These are phyloP conservation scores for Pinus tabuliformis DNA, from an alignment of 75 land plant genomes.

Conservation along the genomic window DNA sequence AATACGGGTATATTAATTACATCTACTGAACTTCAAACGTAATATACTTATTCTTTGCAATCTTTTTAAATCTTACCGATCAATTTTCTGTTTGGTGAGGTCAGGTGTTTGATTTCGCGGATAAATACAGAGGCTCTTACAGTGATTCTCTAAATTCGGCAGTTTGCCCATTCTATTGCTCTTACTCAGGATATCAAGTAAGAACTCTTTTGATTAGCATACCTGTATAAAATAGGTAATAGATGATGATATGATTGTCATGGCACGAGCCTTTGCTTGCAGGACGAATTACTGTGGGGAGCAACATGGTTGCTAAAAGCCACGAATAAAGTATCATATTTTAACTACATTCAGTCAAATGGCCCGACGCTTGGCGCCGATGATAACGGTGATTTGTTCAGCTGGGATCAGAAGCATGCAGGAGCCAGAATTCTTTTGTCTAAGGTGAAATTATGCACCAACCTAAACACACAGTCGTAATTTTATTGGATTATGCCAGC, in stretches of 20 bases:
- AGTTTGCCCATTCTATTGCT: slow-evolving; percentile 51
- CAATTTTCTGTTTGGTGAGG: background rate
- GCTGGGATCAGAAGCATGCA: slow-evolving; percentile 52
- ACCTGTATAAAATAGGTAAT: no score
- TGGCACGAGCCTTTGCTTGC: background rate
- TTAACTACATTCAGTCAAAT: slow-evolving; percentile 27
- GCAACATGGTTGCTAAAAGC: slow-evolving; percentile 50
- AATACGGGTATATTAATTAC: background rate
- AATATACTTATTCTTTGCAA: background rate
- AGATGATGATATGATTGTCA: background rate
- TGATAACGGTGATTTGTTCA: slow-evolving; percentile 9
- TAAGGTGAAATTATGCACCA: slow-evolving; percentile 12
- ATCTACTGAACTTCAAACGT: no score
- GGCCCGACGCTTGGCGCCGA: slow-evolving; percentile 14
- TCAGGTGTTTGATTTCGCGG: slow-evolving; percentile 21
- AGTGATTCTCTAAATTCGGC: slow-evolving; percentile 28
- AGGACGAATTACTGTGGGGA: slow-evolving; percentile 45
- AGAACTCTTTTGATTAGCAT: background rate
- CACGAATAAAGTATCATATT: slow-evolving; percentile 9
- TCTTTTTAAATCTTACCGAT: background rate
- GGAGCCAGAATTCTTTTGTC: slow-evolving; percentile 32
- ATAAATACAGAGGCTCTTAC: slow-evolving; percentile 41
- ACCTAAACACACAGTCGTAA: background rate
- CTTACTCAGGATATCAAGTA: slow-evolving; percentile 49
- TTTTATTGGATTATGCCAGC: background rate